phyloP scores from a whole-genome alignment of 208 protist genomes.

The Trypanosoma avium region DNA sequence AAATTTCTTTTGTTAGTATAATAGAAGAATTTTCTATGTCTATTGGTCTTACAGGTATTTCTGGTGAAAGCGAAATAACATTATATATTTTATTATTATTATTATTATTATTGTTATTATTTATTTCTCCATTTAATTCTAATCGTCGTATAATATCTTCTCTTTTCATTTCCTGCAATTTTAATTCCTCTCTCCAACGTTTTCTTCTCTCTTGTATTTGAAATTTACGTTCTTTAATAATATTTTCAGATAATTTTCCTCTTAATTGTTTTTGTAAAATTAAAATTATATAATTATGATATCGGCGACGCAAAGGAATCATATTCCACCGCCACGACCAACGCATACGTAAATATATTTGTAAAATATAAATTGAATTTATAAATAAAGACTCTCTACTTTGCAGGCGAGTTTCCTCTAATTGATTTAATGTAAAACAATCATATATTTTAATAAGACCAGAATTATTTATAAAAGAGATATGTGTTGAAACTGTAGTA shows the following conservation, averaged over 20 bases:
- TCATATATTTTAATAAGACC: conserved; percentile 9
- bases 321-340: conserved; percentile 26
- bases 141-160: conserved; percentile 1
- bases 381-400: not conserved
- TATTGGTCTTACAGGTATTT: not conserved
- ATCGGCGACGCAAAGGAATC: conserved; percentile 14
- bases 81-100: not conserved
- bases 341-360: conserved; percentile 21
- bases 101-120: not conserved
- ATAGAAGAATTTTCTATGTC: not conserved
- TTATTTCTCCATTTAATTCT: not conserved
- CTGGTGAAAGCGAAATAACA: no score
- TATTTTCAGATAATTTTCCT: not conserved
- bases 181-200: not conserved
- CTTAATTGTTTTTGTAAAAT: conserved; percentile 3
- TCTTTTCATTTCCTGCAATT: not conserved
- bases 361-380: conserved; percentile 13
- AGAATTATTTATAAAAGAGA: conserved; percentile 11
- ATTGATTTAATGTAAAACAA: conserved; percentile 8
- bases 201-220: not conserved
- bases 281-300: not conserved
- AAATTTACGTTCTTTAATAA: no score
- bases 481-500: no score
- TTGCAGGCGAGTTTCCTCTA: not conserved
- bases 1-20: not conserved